Conservation (phyloP, 108 stramenopile genomes). For the Pelagomonas calceolata region DNA sequence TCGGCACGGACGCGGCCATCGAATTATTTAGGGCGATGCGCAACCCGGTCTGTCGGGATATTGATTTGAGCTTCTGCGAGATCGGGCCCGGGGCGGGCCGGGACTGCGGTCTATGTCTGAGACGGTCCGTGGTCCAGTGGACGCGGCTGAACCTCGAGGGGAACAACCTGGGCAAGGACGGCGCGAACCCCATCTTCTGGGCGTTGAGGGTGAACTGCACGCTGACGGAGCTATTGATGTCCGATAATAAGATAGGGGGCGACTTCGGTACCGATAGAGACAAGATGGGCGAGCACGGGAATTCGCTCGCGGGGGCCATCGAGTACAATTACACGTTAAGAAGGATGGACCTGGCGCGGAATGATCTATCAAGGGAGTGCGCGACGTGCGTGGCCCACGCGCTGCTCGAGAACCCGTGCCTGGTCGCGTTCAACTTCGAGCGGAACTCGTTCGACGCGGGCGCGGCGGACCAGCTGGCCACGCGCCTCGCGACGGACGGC, state of each 20-base stretch:
- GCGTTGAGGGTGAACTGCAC: conserved; percentile 6
- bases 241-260: not conserved
- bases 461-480: not conserved
- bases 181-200: conserved; percentile 15
- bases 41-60: not conserved
- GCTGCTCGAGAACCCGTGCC: not conserved
- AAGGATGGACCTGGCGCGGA: conserved; percentile 1
- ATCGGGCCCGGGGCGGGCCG: not conserved
- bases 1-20: not conserved
- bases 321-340: conserved; percentile 7
- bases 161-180: conserved; percentile 8
- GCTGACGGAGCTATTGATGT: conserved; percentile 1
- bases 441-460: not conserved
- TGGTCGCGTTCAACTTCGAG: not conserved
- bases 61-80: not conserved
- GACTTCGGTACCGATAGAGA: conserved; percentile 5
- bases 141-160: not conserved
- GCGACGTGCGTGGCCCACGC: not conserved
- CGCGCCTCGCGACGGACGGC: not conserved
- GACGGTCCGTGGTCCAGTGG: conserved; percentile 5
- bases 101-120: not conserved
- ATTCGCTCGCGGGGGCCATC: not conserved
- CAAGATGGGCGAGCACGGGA: conserved; percentile 5
- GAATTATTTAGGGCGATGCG: conserved; percentile 1
- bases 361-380: not conserved